Evolutionary conservation across 225 moss, liverwort and hornwort genomes (phyloP).

Genomic region (Neckera pumila): DNA sequence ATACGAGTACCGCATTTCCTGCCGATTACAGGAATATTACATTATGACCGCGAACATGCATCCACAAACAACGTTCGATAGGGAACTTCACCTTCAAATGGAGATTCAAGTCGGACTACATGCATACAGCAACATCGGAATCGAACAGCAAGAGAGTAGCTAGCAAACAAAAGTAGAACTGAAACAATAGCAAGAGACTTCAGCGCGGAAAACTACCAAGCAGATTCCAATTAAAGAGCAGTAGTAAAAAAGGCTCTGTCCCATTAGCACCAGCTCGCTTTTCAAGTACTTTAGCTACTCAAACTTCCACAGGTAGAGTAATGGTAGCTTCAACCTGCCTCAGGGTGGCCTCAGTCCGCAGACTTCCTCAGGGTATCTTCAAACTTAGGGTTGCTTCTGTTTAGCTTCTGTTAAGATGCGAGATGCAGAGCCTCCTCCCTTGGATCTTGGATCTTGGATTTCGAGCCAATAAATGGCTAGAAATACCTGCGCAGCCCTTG

Average conservation of each 20-base stretch:
- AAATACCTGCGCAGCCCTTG: slow-evolving; percentile 76
- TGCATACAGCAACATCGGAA: not conserved
- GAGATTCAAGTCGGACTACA: not conserved
- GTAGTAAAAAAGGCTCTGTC: not conserved
- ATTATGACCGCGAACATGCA: not conserved
- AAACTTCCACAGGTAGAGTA: not conserved
- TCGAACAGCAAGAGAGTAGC: not conserved
- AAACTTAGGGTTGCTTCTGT: no score
- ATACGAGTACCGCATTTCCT: not conserved
- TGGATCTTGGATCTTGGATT: not conserved
- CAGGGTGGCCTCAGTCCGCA: not conserved
- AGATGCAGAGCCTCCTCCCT: not conserved
- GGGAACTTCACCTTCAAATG: not conserved
- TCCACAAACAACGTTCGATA: not conserved
- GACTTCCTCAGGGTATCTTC: not conserved
- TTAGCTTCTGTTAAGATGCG: not conserved
- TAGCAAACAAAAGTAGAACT: not conserved
- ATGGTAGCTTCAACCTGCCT: not conserved
- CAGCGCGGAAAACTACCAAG: not conserved
- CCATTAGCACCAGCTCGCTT: not conserved
- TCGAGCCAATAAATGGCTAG: not conserved
- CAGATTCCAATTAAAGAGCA: not conserved
- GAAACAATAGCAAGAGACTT: not conserved
- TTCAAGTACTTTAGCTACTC: not conserved
- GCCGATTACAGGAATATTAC: not conserved